These are phyloP conservation scores for Hypoxylon subgilvum DNA, from an alignment of 495 filamentous ascomycete genomes.

Conservation along the genomic window DNA sequence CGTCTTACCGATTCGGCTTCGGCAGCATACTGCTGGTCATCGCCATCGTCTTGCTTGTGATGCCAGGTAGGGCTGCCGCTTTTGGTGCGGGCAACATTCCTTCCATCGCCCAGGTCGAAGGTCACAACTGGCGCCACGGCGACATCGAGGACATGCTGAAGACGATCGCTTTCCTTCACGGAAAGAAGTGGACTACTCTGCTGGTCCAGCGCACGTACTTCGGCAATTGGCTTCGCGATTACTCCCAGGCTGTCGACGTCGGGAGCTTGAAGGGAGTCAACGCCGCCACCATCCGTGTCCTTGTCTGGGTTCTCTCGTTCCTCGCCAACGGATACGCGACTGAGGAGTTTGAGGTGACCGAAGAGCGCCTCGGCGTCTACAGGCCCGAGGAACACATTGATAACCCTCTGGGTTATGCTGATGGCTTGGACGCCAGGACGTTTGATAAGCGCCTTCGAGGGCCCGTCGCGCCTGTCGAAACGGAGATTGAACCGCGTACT, in stretches of 20 bases:
- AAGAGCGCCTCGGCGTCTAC: conserved; percentile 88
- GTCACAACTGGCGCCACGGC: conserved; percentile 95
- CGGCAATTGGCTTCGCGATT: conserved; percentile 78
- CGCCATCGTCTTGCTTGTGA: conserved; percentile 62
- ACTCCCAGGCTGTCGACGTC: conserved; percentile 90
- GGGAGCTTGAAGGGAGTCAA: conserved; percentile 88
- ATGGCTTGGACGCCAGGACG: conserved; percentile 81
- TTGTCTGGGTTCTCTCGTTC: conserved; percentile 91
- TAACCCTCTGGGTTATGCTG: conserved; percentile 90
- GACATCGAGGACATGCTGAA: conserved; percentile 92
- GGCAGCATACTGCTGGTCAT: conserved; percentile 55
- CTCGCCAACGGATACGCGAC: conserved; percentile 97
- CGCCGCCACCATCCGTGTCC: conserved; percentile 84
- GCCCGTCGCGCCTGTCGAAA: conserved; percentile 74
- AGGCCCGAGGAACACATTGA: conserved; percentile 95
- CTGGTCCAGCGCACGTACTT: conserved; percentile 92
- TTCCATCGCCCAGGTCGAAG: conserved; percentile 90
- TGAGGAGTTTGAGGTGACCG: conserved; percentile 93
- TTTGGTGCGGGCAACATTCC: conserved; percentile 98
- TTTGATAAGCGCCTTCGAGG: conserved; percentile 83
- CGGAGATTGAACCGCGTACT: conserved; percentile 80
- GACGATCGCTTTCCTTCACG: conserved; percentile 82
- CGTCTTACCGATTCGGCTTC: conserved; percentile 46
- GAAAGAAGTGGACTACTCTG: conserved; percentile 93
- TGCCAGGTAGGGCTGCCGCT: conserved; percentile 69